These are phyloP conservation scores for Colletotrichum chrysophilum DNA, from an alignment of 2,329 filamentous ascomycete genomes.

Conservation along the genomic window DNA sequence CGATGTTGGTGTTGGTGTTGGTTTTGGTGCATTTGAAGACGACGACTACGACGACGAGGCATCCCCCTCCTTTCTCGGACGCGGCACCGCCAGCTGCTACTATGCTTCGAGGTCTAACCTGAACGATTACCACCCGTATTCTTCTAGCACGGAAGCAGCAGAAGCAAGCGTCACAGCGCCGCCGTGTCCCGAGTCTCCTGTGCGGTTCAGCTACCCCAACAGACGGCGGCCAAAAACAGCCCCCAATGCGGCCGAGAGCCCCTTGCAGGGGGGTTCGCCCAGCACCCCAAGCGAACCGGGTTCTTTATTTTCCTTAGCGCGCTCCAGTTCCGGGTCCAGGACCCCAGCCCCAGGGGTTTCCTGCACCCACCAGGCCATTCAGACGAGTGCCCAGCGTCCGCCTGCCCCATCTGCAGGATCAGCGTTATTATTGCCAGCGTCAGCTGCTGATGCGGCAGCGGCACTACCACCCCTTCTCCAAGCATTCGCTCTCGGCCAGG, in stretches of 20 bases:
- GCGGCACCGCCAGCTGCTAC: background rate
- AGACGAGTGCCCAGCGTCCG: background rate
- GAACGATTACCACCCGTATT: background rate
- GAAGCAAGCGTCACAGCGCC: background rate
- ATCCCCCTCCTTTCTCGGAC: background rate
- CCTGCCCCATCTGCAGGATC: slow-evolving; percentile 17
- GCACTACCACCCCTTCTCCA: background rate
- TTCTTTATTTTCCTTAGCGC: slow-evolving; percentile 19
- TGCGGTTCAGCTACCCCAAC: slow-evolving; percentile 20
- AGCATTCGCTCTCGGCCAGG: background rate
- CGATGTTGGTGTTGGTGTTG: background rate
- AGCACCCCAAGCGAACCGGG: slow-evolving; percentile 16
- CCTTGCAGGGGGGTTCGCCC: slow-evolving; percentile 17
- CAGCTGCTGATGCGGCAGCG: slow-evolving; percentile 16
- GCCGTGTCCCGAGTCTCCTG: slow-evolving; percentile 9
- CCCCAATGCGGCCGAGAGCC: slow-evolving; percentile 8
- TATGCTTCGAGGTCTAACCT: background rate
- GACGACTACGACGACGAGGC: background rate
- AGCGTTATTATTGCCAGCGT: slow-evolving; percentile 18
- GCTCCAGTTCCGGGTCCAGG: slow-evolving; percentile 12
- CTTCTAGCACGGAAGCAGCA: background rate
- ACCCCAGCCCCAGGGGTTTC: slow-evolving; percentile 16
- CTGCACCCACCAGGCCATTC: slow-evolving; percentile 7
- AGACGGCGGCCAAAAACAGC: slow-evolving; percentile 12
- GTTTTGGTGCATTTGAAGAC: background rate